Conservation (phyloP, 2,329 filamentous ascomycete genomes). For the Claviceps sp. region DNA sequence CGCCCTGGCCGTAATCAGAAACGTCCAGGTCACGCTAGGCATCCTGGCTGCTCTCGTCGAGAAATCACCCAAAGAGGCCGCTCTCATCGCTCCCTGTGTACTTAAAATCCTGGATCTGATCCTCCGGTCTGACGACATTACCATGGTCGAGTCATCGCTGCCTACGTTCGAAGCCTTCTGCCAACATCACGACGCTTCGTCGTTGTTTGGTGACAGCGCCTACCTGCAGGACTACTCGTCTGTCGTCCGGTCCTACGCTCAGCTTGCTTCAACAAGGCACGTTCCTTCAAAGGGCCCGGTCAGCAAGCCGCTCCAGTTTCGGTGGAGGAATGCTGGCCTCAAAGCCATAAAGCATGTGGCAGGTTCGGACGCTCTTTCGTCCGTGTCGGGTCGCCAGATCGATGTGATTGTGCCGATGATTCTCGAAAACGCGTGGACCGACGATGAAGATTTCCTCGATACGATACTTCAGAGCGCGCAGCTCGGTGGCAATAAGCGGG, state of each 20-base stretch:
- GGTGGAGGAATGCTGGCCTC: conserved; percentile 63
- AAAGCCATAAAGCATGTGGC: conserved; percentile 72
- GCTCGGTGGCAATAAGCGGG: conserved; percentile 49
- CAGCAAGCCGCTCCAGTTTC: conserved; percentile 63
- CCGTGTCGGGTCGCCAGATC: conserved; percentile 63
- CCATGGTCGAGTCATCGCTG: conserved; percentile 82
- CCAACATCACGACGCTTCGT: conserved; percentile 72
- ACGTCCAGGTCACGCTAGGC: conserved; percentile 88
- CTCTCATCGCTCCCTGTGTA: conserved; percentile 74
- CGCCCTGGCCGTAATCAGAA: conserved; percentile 35
- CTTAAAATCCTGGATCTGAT: conserved; percentile 75
- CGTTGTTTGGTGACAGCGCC: conserved; percentile 71
- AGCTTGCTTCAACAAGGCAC: conserved; percentile 56
- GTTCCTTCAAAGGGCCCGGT: conserved; percentile 33
- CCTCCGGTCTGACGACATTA: conserved; percentile 74
- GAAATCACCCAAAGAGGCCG: conserved; percentile 79
- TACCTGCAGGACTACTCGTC: conserved; percentile 74
- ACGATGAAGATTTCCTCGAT: conserved; percentile 55
- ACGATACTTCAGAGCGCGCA: conserved; percentile 54
- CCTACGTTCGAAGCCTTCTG: conserved; percentile 82
- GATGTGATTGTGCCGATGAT: conserved; percentile 71
- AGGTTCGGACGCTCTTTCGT: conserved; percentile 63
- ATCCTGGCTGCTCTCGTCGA: conserved; percentile 87
- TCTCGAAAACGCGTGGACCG: conserved; percentile 72
- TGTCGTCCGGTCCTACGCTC: conserved; percentile 66